A percentile compares a stretch with the other conserved stretches of the same genome.
Evolutionary conservation across 2,329 filamentous ascomycete genomes (phyloP).

Genomic region (Parastagonospora nodorum): DNA sequence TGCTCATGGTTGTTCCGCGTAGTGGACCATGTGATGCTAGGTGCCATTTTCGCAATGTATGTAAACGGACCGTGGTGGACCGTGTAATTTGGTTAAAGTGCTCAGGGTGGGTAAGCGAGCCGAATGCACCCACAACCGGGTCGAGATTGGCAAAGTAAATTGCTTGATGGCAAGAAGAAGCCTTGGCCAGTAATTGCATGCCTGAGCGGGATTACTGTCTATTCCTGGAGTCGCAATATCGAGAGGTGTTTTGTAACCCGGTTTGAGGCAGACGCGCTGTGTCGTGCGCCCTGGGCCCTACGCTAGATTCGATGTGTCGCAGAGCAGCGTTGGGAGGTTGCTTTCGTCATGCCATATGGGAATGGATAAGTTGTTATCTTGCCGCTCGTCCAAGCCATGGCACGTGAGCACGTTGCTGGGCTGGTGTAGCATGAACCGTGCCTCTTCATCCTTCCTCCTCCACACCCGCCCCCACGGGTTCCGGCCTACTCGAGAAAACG

Average conservation of each 20-base stretch:
- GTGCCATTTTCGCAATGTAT: constrained; percentile 17
- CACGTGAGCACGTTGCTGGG: too few species aligned
- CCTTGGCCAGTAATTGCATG: constrained; percentile 6
- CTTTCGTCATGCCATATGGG: too few species aligned
- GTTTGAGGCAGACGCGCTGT: not conserved
- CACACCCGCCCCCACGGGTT: constrained; percentile 66
- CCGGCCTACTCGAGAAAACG: constrained; percentile 80
- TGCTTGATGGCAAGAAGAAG: constrained; percentile 13
- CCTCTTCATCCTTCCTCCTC: constrained; percentile 11
- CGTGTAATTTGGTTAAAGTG: constrained; percentile 30
- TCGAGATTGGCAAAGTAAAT: constrained; percentile 7
- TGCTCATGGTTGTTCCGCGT: constrained; percentile 11
- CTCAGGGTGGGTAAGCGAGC: constrained; percentile 8
- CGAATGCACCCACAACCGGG: constrained; percentile 6
- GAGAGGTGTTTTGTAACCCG: constrained; percentile 1
- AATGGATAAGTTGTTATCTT: too few species aligned
- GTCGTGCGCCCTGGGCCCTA: too few species aligned
- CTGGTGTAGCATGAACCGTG: too few species aligned
- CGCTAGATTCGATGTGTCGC: too few species aligned
- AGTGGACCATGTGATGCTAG: constrained; percentile 23
- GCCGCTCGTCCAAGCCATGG: too few species aligned
- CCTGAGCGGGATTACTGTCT: not conserved
- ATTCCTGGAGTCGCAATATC: not conserved
- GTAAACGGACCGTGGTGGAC: constrained; percentile 37
- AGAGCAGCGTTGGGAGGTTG: too few species aligned